Base-by-base conservation (phyloP, 2,329 filamentous ascomycete species). In the Raffaelea arxii region DNA sequence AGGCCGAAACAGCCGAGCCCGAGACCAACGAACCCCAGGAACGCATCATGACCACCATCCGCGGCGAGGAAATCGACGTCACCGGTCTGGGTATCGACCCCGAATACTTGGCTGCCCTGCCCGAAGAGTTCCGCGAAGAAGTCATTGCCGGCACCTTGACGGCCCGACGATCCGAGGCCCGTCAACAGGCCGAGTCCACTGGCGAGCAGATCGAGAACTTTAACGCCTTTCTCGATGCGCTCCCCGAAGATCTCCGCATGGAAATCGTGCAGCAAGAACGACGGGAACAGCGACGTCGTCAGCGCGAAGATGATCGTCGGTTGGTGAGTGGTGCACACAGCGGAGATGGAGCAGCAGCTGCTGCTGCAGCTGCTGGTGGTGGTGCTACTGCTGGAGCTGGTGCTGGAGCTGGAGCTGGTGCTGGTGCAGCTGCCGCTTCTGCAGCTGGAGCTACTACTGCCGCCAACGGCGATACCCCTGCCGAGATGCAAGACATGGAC, bases 41-140 rank as follows among this genome's bases (percentile, higher is more conserved):
- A 21, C 83, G 90, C 41, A 76, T 94, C 25, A 83, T 82, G 56
- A 94, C 87, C 16, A 90, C 78, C 2, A 89, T 98, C 46, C 75
- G 90, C 50, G 91, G 90, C 23, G 84, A 86, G 52, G 82, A 92
- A 57, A 78, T 94, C 45, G 92, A 98, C 62, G 92, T 98, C 42
- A 98, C 92, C 0, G 86, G 87, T 50, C 75, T 98, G 51, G 90
- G 91, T 42, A 97, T 98, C 56, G 92, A 98, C 60, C 78, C 85
- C 16, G 90, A 94, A 47, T 98, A 96, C 64, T 78, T 98, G 6
- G 87, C 92, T 49, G 94, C 91, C n/a, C 70, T 98, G n/a, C 92
- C 92, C 0, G 92, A 98, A 56, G 94, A 98, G 51, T 82, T 97
- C 59, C 78, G 92, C 40, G 91, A 97, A 63, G 92, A 98, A 61